Evolutionary conservation across 2,329 filamentous ascomycete genomes (phyloP), one percentile per base, ranked within the genome.

Genomic region (Plenodomus biglobosus): DNA sequence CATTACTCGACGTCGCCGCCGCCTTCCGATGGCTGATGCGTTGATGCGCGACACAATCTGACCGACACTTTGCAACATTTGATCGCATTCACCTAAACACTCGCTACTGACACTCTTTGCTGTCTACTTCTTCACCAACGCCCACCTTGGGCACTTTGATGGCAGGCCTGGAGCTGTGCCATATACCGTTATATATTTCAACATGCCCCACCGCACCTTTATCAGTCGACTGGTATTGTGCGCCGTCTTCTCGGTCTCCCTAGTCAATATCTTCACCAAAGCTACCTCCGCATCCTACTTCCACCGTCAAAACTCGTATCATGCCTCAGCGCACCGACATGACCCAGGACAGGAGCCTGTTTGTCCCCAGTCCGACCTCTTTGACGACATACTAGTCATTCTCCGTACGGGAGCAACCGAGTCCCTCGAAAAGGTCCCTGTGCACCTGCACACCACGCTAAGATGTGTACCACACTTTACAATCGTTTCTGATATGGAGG

Each of bases 331-430:
- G 60, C 59, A 20, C 66, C 61, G 37, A 52, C 65, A 0, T 50
- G 52, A 1, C 50, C 61, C 15, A 52, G 41, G 49, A 10, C 50
- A 46, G 11, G 44, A 61, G 24, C 41, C 67, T 42, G 58, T 62
- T 27, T 72, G 69, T 48, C 59, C 69, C 5, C 61, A 63, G 38
- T 67, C 69, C 35, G 56, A 64, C 21, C 56, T 71, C 15, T 65
- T 65, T 43, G 76, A 82, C 16, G 79, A 84, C 59, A 66, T 84
- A 11, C 74, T 84, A 20, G 76, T 85, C 4, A 72, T 83, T n/a
- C 72, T 85, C 53, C 80, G 81, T 52, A 85, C 82, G 1, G 82
- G 82, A 36, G 80, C 81, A 15, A 83, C 80, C 15, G 82, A 85
- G 64, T 76, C 80, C 16, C 73, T 74, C 38, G 76, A 80, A 41